Conservation (phyloP, 164 flowering plant species). For the Piper betle region DNA sequence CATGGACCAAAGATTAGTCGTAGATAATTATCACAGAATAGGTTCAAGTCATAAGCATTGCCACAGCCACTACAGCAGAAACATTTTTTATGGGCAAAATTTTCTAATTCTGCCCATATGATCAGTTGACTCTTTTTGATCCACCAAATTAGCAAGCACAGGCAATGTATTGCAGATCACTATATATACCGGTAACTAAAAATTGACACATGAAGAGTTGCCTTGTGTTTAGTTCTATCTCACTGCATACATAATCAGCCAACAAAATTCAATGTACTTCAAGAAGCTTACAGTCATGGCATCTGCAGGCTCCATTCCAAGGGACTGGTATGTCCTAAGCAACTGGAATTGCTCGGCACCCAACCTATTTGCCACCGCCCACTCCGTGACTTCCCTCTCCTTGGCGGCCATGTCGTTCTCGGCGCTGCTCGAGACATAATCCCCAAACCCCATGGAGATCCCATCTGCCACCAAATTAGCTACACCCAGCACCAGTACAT, state of each 20-base stretch:
- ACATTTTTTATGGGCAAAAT: no score
- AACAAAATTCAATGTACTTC: background rate
- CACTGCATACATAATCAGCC: background rate
- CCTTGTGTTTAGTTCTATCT: background rate
- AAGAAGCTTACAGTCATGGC: conserved; percentile 21
- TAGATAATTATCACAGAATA: no score
- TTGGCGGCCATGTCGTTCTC: conserved; percentile 35
- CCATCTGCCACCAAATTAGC: conserved; percentile 61
- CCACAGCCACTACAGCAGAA: no score
- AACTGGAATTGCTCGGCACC: conserved; percentile 14
- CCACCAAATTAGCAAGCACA: no score
- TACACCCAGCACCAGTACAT: conserved; percentile 46
- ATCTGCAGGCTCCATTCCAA: conserved; percentile 42
- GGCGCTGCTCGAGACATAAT: conserved; percentile 35
- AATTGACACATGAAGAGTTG: background rate
- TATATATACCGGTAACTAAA: no score
- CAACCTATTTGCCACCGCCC: conserved; percentile 27
- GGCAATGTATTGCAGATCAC: no score
- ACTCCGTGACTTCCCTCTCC: conserved; percentile 26
- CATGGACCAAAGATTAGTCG: no score
- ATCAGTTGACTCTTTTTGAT: no score
- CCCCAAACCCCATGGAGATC: conserved; percentile 66
- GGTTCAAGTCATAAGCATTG: no score
- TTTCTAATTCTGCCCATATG: no score
- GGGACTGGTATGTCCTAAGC: conserved; percentile 23